Percentiles rank a stretch among this genome's conserved stretches.
phyloP scores from a whole-genome alignment of 2,329 filamentous ascomycete species.

The Pestalotiopsis sp. region DNA sequence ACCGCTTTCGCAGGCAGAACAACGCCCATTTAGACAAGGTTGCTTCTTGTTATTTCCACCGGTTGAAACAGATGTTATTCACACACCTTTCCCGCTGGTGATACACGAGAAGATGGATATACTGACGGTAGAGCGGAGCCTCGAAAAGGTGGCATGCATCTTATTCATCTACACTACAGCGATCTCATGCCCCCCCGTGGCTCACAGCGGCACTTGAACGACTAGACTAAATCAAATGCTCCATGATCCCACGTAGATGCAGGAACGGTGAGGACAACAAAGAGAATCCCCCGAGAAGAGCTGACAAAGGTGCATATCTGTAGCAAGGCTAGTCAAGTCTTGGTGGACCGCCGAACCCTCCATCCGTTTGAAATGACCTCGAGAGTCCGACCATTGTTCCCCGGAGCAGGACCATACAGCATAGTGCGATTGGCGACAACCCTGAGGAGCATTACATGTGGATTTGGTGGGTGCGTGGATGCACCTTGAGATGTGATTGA shows the following conservation, averaged over 20 bases:
- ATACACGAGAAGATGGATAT: not conserved
- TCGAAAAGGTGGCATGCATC: not conserved
- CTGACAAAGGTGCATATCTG: conserved; percentile 3
- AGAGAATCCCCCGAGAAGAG: not conserved
- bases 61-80: not conserved
- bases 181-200: not conserved
- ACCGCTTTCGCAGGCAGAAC: not conserved
- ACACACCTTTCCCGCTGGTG: not conserved
- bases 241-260: not conserved
- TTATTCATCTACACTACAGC: not conserved
- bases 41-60: not conserved
- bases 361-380: not conserved
- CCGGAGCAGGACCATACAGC: not conserved
- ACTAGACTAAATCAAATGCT: not conserved
- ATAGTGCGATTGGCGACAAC: not conserved
- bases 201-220: not conserved
- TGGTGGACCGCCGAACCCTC: not conserved
- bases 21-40: not conserved
- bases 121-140: not conserved
- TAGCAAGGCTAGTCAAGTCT: not conserved
- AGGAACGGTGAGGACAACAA: not conserved
- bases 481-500: not conserved
- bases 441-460: not conserved
- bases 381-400: not conserved
- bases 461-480: not conserved